A percentile compares a stretch with the other conserved stretches of the same genome.
Evolutionary conservation across 371 early-diverging fungal genomes (phyloP).

Genomic region (Mucor irregularis): DNA sequence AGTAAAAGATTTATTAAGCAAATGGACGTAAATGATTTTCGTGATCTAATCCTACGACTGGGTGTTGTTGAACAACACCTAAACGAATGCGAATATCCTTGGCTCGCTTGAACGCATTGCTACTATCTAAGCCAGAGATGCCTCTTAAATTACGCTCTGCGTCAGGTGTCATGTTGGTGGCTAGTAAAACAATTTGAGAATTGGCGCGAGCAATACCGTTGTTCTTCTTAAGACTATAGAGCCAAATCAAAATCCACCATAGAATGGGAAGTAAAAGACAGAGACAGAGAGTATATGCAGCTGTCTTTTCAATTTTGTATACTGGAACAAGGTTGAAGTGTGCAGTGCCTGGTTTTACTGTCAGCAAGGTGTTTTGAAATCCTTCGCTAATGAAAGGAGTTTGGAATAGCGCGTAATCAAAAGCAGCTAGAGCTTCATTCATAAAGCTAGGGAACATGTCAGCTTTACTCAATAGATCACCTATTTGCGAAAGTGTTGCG

Average conservation of each 20-base stretch:
- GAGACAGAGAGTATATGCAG: not conserved
- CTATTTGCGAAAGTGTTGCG: not conserved
- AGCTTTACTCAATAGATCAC: not conserved
- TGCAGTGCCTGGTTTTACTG: not conserved
- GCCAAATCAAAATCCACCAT: constrained; percentile 16
- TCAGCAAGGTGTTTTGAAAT: too few relatives aligned
- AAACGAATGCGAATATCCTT: constrained; percentile 5
- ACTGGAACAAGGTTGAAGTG: not conserved
- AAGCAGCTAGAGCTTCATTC: not conserved
- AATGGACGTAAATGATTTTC: constrained; percentile 1
- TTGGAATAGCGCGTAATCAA: constrained; percentile 12
- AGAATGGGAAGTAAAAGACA: constrained; percentile 8
- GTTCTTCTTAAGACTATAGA: not conserved
- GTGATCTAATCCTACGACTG: not conserved
- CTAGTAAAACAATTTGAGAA: constrained; percentile 16
- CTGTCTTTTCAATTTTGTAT: not conserved
- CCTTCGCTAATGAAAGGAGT: not conserved
- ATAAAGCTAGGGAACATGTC: constrained; percentile 3
- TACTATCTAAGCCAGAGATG: constrained; percentile 1
- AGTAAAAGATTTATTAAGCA: not conserved
- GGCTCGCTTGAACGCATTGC: constrained; percentile 2
- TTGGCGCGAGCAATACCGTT: constrained; percentile 15
- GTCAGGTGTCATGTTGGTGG: constrained; percentile 11
- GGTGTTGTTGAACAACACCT: not conserved
- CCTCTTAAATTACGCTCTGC: not conserved